phyloP scores from a whole-genome alignment of 108 stramenopile species.

The Nitzschia inconspicua region DNA sequence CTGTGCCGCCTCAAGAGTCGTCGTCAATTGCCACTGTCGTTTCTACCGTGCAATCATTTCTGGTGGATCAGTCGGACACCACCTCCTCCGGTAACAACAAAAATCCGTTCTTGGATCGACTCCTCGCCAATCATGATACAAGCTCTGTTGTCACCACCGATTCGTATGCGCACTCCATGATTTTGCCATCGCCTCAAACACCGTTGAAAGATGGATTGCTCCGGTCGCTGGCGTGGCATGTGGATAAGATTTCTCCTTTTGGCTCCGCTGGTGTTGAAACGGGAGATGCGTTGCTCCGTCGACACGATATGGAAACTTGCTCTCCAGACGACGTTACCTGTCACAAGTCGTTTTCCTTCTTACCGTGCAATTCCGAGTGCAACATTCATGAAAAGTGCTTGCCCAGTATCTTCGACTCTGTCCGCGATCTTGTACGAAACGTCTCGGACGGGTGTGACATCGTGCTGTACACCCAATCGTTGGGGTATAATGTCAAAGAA shows the following conservation, averaged over 20 bases:
- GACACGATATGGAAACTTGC: conserved; percentile 43
- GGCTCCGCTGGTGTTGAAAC: conserved; percentile 35
- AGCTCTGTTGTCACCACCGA: too few species aligned
- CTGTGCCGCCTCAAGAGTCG: conserved; percentile 37
- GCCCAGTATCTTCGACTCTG: conserved; percentile 62
- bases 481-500: conserved; percentile 50
- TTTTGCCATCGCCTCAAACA: too few species aligned
- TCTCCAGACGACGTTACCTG: conserved; percentile 38
- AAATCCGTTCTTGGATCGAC: not conserved
- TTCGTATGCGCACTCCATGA: too few species aligned
- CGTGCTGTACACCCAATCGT: conserved; percentile 69
- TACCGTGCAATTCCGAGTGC: conserved; percentile 76
- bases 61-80: not conserved
- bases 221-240: conserved; percentile 64
- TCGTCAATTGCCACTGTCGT: conserved; percentile 16
- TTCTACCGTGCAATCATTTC: conserved; percentile 23
- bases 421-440: conserved; percentile 26
- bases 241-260: conserved; percentile 55
- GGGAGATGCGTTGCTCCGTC: conserved; percentile 47
- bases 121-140: too few species aligned
- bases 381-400: conserved; percentile 49
- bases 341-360: conserved; percentile 28
- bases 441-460: conserved; percentile 66
- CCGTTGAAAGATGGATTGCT: conserved; percentile 50
- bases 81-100: not conserved